Evolutionary conservation across 148 eudicot genomes (phyloP).

Genomic region (Tetragonia tetragonoides): DNA sequence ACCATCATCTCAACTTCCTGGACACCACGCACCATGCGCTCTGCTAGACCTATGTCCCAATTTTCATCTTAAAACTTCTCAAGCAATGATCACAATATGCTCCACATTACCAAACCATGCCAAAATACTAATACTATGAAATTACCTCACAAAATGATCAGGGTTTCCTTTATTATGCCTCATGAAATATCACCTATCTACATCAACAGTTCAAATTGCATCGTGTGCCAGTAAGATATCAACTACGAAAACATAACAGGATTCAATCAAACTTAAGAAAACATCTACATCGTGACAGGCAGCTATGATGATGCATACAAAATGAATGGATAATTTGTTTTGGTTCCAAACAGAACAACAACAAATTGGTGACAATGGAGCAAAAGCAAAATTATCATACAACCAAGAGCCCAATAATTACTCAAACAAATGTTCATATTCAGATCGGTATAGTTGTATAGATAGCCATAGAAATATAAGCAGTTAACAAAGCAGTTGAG

Average conservation of each 20-base stretch:
- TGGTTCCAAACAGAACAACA: no score
- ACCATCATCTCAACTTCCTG: conserved; percentile 1
- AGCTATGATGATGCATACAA: no score
- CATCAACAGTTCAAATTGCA: neutral
- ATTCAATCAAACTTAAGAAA: no score
- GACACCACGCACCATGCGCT: neutral
- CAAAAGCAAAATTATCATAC: neutral
- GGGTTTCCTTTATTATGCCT: neutral
- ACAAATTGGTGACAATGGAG: neutral
- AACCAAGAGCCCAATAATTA: neutral
- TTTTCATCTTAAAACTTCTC: neutral
- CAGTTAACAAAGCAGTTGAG: neutral
- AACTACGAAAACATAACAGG: no score
- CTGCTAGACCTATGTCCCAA: neutral
- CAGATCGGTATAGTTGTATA: no score
- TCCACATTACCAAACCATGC: neutral
- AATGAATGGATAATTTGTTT: neutral
- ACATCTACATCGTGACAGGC: no score
- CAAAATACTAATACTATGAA: neutral
- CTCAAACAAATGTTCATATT: neutral
- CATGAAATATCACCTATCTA: neutral
- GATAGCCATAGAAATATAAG: no score
- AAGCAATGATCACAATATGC: neutral
- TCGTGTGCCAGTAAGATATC: neutral
- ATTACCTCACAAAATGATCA: neutral